These are phyloP conservation scores for Cicer chorassanicum DNA, from an alignment of 306 rosid genomes.

Conservation along the genomic window DNA sequence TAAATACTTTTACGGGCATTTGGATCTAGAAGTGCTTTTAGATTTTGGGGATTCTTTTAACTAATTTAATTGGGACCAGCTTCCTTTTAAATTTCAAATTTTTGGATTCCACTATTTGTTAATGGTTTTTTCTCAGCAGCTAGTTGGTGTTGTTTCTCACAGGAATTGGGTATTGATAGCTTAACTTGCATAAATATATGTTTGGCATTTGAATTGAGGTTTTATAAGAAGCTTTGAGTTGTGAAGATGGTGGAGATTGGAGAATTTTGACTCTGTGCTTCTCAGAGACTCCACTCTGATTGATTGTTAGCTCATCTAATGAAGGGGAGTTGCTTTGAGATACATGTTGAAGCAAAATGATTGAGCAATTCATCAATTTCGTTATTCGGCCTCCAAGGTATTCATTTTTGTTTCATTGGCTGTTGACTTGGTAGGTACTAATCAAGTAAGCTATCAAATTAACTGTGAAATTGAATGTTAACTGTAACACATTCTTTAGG, in stretches of 20 bases:
- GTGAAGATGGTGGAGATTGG: constrained; percentile 27
- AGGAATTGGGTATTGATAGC: constrained; percentile 39
- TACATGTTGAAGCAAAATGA: constrained; percentile 66
- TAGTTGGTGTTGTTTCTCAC: constrained; percentile 41
- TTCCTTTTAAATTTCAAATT: constrained; percentile 36
- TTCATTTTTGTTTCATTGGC: constrained; percentile 35
- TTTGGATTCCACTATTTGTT: neutral
- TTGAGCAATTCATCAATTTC: constrained; percentile 93
- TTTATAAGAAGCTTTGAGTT: constrained; percentile 27
- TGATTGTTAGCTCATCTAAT: constrained; percentile 54
- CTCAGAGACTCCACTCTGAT: constrained; percentile 34
- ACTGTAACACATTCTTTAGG: constrained; percentile 23
- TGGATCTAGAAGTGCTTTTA: constrained; percentile 55
- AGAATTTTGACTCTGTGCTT: constrained; percentile 40
- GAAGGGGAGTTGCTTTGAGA: constrained; percentile 57
- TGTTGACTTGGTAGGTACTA: constrained; percentile 39
- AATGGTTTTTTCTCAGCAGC: constrained; percentile 22
- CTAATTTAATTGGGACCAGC: constrained; percentile 50
- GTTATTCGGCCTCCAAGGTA: constrained; percentile 99
- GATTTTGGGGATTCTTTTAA: constrained; percentile 37
- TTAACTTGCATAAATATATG: constrained; percentile 10
- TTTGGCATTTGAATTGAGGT: constrained; percentile 26
- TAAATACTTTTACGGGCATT: constrained; percentile 49
- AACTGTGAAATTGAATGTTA: constrained; percentile 16
- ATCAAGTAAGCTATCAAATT: constrained; percentile 28